A percentile compares a stretch with the other conserved stretches of the same genome.
Conservation (phyloP, 106 monocot genomes). For the Allium sativum region DNA sequence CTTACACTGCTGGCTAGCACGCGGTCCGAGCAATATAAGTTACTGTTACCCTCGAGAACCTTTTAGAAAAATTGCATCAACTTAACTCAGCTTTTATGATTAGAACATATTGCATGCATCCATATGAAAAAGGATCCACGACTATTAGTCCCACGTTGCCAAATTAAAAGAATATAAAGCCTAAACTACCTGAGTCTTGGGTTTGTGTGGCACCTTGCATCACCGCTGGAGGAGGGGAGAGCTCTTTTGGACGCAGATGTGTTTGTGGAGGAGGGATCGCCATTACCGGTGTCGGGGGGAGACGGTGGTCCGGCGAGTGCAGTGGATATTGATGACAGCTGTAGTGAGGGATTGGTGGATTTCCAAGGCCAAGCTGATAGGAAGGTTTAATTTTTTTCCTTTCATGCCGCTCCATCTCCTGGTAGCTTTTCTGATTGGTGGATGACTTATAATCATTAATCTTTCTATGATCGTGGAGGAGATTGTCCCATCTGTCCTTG, state of each 20-base stretch:
- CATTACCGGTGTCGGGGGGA: conserved; percentile 4
- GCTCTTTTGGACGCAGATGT: no score
- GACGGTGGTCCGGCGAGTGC: conserved; percentile 17
- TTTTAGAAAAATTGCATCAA: not conserved
- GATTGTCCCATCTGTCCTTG: conserved; percentile 71
- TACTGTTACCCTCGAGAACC: not conserved
- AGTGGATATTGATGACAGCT: conserved; percentile 52
- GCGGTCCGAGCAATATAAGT: no score
- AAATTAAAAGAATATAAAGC: not conserved
- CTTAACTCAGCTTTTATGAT: conserved; percentile 1
- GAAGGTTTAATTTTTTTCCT: conserved; percentile 30
- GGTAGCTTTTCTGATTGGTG: conserved; percentile 17
- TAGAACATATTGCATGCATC: not conserved
- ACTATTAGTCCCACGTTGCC: not conserved
- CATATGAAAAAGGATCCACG: not conserved
- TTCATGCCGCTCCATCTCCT: conserved; percentile 37
- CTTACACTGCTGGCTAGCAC: no score
- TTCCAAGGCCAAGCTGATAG: conserved; percentile 60
- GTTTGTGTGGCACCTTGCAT: not conserved
- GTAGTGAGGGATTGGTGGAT: conserved; percentile 62
- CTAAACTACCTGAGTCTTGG: not conserved
- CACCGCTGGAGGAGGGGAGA: not conserved
- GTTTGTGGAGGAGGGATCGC: conserved; percentile 3
- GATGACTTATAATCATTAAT: conserved; percentile 37
- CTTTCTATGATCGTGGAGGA: conserved; percentile 56